Base-by-base conservation (phyloP, 78 protist genomes). In the Dictyostelium capitatum region DNA sequence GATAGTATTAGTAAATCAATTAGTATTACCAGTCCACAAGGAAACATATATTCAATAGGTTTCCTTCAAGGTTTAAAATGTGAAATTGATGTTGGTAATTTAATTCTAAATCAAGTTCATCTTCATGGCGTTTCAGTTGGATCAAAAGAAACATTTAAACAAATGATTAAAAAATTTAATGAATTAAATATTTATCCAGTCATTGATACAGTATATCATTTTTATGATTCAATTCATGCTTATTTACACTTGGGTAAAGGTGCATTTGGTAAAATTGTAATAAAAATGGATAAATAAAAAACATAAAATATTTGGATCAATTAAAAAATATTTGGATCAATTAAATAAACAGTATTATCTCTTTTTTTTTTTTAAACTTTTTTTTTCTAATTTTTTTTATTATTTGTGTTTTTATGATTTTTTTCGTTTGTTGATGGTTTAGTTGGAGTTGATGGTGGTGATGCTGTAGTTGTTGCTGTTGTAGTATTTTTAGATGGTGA, bases 231-330 rank as follows among this genome's bases (percentile, higher is more conserved):
- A 65, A 30, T 65, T 30, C n/a, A 65, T 25, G 74, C 74, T 6
- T 65, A n/a, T 30, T 43, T 25, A 65, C 74, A 65, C 23, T 23
- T 65, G 28, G 12, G 20, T 25, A 65, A 23, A 65, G 48, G 74
- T 65, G 0, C 74, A 65, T 65, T 65, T 65, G 74, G 74, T 65
- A 65, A 65, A 65, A 30, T 65, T 11, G 74, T 65, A 14, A 65
- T 65, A 23, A 30, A 30, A 14, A 0, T 65, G 12, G 28, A 65
- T 65, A 65, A 65, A 30, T 20, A 56, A 56, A 11, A 56, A 56
- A 20, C 3, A 51, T 51, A 10, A 51, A 51, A 14, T 51, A 51
- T 9, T 51, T 51, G 19, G 12, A 50, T 7, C 8, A 50, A 50
- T 7, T 7, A 12, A 50, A 12, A 53, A 53, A 53, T 53, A 53